Evolutionary conservation across 768 basidiomycete genomes (phyloP), one percentile per base, ranked within the genome.

Genomic region (Pleurotus djamor): DNA sequence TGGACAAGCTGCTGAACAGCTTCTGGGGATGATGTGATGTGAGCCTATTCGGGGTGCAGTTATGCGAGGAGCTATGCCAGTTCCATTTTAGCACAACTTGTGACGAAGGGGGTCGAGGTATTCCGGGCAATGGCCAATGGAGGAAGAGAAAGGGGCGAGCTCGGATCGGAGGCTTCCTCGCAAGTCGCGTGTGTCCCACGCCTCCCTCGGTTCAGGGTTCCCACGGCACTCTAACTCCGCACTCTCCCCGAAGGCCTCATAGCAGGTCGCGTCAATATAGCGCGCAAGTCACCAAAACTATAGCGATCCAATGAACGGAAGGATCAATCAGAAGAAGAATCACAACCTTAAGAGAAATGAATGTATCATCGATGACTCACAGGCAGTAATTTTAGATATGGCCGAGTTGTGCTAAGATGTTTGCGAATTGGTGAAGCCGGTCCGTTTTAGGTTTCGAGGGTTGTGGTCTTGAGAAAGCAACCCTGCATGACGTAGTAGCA

Each of bases 211-310:
- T 36, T 38, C 34, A 28, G 37, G 10, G 13, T 36, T 52, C 51
- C 51, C 51, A 52, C 51, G 34, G 32, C 51, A 8, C 35, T 52
- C 51, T 52, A 52, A 52, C 51, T 52, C 51, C 51, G 51, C 51
- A 52, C 51, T 52, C 51, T 35, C 37, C 51, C 51, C 37, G 38
- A 52, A 35, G n/a, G 35, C 33, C 49, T 51, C 49, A 12, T n/a
- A 41, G 9, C n/a, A n/a, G 10, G n/a, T 41, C 38, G n/a, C 38
- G 21, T 41, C 38, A n/a, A 41, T 41, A 41, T 41, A 41, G 38
- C 38, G 38, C 38, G n/a, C 21, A 28, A 28, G 21, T 28, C 21
- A 28, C 21, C 10, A 41, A 2, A 41, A n/a, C 38, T 41, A n/a
- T 41, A 41, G 38, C 38, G 38, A n/a, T 41, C 38, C 38, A 41